Conservation (phyloP, 371 early-diverging fungal species). For the Mortierella sp. region DNA sequence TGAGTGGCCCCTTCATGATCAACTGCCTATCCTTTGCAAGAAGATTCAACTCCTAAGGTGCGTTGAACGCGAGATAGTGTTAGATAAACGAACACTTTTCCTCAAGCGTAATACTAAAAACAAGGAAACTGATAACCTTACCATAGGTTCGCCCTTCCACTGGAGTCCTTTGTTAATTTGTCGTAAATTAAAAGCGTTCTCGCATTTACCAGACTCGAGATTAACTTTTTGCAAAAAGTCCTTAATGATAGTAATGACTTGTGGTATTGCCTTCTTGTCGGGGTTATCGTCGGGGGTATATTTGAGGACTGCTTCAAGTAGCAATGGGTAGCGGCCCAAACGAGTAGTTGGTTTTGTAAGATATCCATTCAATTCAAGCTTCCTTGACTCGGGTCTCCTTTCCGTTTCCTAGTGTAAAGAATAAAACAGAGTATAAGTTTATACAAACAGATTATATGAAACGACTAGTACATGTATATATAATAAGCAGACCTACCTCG, state of each 20-base stretch:
- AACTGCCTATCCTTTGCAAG: constrained; percentile 76
- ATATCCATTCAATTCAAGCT: constrained; percentile 85
- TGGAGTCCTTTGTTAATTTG: constrained; percentile 65
- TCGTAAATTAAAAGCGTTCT: constrained; percentile 79
- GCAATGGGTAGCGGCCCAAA: constrained; percentile 89
- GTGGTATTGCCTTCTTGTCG: constrained; percentile 74
- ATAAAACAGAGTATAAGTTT: background rate
- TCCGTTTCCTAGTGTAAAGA: constrained; percentile 68
- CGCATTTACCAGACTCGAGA: constrained; percentile 85
- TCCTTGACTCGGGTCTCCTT: constrained; percentile 82
- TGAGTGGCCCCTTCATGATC: constrained; percentile 85
- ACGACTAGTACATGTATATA: background rate
- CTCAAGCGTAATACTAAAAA: too few species aligned
- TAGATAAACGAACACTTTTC: background rate
- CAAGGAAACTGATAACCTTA: constrained; percentile 28
- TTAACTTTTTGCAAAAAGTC: constrained; percentile 83
- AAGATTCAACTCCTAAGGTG: constrained; percentile 76
- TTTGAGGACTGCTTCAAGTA: constrained; percentile 89
- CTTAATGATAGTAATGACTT: constrained; percentile 74
- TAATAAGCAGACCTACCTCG: constrained; percentile 57
- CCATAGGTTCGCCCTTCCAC: constrained; percentile 65
- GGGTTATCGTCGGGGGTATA: constrained; percentile 86
- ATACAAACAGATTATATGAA: background rate
- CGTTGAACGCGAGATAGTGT: background rate
- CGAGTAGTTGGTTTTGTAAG: constrained; percentile 90